These are phyloP conservation scores for Fallopia convolvulus DNA, from an alignment of 148 eudicot genomes.

Conservation along the genomic window DNA sequence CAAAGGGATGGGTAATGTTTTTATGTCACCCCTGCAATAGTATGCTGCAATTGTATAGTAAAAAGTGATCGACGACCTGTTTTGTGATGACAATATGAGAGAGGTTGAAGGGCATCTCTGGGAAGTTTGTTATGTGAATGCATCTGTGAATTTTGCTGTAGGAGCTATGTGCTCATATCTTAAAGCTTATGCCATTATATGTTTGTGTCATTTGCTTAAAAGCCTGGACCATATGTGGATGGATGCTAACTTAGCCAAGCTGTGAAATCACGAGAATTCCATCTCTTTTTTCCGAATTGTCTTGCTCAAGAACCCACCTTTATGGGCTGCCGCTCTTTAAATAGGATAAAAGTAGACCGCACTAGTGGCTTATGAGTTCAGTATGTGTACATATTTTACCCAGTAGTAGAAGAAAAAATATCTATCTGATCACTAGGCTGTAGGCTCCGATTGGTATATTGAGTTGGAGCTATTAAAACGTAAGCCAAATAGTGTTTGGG, in stretches of 20 bases:
- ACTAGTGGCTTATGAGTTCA: not conserved
- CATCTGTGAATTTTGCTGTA: not conserved
- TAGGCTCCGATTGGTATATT: too few species aligned
- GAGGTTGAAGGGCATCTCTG: not conserved
- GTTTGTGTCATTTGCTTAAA: not conserved
- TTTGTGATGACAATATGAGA: not conserved
- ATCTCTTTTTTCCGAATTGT: not conserved
- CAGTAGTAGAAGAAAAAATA: too few species aligned
- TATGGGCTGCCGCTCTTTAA: not conserved
- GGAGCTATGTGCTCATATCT: conserved; percentile 2
- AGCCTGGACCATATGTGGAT: not conserved
- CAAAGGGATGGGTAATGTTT: not conserved
- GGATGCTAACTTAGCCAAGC: not conserved
- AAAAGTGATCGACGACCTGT: not conserved
- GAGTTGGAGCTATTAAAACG: too few species aligned
- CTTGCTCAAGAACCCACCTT: not conserved
- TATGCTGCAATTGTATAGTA: conserved; percentile 9
- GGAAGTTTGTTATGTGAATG: not conserved
- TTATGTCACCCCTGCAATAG: not conserved
- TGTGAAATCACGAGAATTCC: conserved; percentile 1
- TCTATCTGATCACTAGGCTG: too few species aligned
- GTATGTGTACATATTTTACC: too few species aligned
- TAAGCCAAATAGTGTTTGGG: too few species aligned
- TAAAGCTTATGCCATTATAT: not conserved
- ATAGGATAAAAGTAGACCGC: not conserved